Evolutionary conservation across 495 filamentous ascomycete genomes (phyloP).

Genomic region (Penicillium macrosclerotiorum): DNA sequence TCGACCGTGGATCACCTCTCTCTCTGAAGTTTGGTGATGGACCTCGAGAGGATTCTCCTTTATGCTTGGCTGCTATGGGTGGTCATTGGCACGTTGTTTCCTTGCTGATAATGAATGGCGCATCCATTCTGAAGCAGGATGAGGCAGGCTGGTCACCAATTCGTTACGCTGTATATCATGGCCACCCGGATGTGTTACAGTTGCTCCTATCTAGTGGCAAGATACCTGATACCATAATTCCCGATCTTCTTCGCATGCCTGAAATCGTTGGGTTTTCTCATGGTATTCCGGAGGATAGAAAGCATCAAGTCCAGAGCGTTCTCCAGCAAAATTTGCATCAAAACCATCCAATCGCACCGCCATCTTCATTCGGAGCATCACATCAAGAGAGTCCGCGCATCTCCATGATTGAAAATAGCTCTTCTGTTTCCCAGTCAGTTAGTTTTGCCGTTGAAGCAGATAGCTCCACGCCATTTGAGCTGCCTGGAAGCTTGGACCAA

Average conservation of each 20-base stretch:
- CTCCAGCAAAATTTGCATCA: conserved; percentile 9
- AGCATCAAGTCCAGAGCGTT: conserved; percentile 17
- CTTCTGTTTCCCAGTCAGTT: not conserved
- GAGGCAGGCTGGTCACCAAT: conserved; percentile 39
- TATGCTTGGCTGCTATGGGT: conserved; percentile 41
- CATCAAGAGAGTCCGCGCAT: not conserved
- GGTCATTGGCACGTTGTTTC: conserved; percentile 39
- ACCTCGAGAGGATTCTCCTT: conserved; percentile 38
- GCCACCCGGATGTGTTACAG: conserved; percentile 33
- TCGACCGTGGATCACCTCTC: conserved; percentile 38
- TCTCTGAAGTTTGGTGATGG: conserved; percentile 23
- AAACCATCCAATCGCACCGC: not conserved
- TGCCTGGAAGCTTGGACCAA: conserved; percentile 28
- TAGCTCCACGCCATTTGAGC: conserved; percentile 18
- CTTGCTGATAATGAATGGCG: conserved; percentile 34
- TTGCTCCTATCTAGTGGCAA: conserved; percentile 21
- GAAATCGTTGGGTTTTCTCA: conserved; percentile 26
- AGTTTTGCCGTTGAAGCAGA: not conserved
- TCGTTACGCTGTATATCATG: conserved; percentile 41
- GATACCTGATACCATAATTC: conserved; percentile 7
- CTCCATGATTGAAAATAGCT: not conserved
- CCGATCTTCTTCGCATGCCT: conserved; percentile 15
- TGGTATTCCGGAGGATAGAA: conserved; percentile 22
- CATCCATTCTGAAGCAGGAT: conserved; percentile 39
- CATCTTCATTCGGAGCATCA: not conserved